Evolutionary conservation across 306 rosid genomes (phyloP).

Genomic region (Nissolia schottii): DNA sequence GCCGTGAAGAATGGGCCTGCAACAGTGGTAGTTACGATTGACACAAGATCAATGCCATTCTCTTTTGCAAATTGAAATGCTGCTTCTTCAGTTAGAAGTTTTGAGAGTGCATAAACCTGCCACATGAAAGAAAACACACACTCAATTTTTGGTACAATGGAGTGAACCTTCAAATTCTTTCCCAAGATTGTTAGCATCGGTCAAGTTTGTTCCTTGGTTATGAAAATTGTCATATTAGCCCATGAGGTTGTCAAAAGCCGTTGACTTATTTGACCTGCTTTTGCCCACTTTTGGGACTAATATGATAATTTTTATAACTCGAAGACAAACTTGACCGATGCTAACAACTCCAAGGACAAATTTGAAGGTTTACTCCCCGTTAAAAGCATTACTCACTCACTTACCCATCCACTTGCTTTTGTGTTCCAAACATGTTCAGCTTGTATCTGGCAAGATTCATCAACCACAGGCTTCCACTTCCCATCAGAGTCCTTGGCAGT

Average conservation of each 20-base stretch:
- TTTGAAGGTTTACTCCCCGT: too few species aligned
- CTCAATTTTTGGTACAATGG: neutral
- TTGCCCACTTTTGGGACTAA: too few species aligned
- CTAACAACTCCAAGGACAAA: too few species aligned
- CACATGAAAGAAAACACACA: neutral
- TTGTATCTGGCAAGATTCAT: conserved; percentile 62
- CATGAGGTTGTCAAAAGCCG: too few species aligned
- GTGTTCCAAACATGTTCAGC: conserved; percentile 46
- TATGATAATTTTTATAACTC: too few species aligned
- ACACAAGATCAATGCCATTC: conserved; percentile 60
- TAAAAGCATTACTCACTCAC: conserved; percentile 20
- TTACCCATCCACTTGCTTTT: conserved; percentile 79
- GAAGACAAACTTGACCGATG: too few species aligned
- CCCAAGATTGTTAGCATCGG: too few species aligned
- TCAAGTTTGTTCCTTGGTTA: too few species aligned
- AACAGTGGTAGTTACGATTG: conserved; percentile 68
- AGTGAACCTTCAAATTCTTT: too few species aligned
- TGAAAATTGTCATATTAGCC: too few species aligned
- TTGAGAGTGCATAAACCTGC: conserved; percentile 68
- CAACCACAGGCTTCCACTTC: conserved; percentile 50
- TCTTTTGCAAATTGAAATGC: conserved; percentile 66
- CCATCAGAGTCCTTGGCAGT: conserved; percentile 56
- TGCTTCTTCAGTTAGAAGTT: conserved; percentile 67
- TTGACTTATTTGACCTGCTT: too few species aligned
- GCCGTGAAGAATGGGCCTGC: conserved; percentile 72